These are phyloP conservation scores for Camelina laxa DNA, from an alignment of 345 rosid genomes.

Conservation along the genomic window DNA sequence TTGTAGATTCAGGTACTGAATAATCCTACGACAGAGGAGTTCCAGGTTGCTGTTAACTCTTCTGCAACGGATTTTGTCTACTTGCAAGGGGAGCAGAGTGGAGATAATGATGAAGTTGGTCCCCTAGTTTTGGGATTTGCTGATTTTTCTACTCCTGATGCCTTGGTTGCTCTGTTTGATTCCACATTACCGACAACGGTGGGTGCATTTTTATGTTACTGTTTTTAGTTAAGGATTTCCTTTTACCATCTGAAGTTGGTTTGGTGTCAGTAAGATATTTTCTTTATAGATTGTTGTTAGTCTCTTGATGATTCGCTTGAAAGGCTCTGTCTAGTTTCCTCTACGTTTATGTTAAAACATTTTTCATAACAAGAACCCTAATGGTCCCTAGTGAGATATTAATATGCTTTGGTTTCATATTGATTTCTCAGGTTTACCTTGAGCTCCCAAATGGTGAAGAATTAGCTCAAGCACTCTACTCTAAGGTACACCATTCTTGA, in stretches of 20 bases:
- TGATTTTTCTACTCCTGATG: conserved; percentile 78
- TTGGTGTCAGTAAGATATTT: neutral
- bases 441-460: conserved; percentile 83
- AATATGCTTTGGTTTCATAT: conserved; percentile 19
- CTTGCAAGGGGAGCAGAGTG: conserved; percentile 75
- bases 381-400: conserved; percentile 1
- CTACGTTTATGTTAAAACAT: neutral
- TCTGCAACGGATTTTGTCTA: conserved; percentile 75
- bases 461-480: conserved; percentile 83
- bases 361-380: neutral
- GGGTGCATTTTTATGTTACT: conserved; percentile 46
- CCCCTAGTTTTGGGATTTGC: conserved; percentile 62
- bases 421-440: conserved; percentile 71
- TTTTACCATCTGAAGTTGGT: conserved; percentile 7
- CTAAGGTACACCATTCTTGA: conserved; percentile 55
- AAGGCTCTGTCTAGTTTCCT: neutral
- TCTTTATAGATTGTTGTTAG: neutral
- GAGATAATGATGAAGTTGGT: conserved; percentile 75
- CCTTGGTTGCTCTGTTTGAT: conserved; percentile 68
- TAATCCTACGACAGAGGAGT: conserved; percentile 75
- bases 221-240: conserved; percentile 17
- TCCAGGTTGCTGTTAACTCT: conserved; percentile 61
- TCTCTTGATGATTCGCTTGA: neutral
- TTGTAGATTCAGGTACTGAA: conserved; percentile 81
- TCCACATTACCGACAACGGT: conserved; percentile 84